Conservation (phyloP, 1,284 basidiomycete genomes). For the Blastosporella zonata region DNA sequence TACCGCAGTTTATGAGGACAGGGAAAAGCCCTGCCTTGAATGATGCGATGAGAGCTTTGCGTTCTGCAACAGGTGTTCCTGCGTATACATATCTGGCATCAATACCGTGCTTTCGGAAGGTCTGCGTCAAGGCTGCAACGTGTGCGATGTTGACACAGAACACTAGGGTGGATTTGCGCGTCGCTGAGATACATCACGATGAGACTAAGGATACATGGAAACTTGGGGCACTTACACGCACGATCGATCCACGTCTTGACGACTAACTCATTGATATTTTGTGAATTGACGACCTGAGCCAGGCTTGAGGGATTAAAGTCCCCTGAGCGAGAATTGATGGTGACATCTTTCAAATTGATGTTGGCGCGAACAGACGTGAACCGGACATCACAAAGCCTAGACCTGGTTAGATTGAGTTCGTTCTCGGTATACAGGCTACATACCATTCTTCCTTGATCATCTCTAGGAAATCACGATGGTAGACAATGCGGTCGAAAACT, state of each 20-base stretch:
- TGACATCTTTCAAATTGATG: constrained; percentile 68
- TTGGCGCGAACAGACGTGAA: constrained; percentile 80
- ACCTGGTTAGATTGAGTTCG: not conserved
- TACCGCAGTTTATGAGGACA: constrained; percentile 91
- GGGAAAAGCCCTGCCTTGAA: constrained; percentile 80
- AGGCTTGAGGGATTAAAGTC: constrained; percentile 81
- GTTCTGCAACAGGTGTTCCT: constrained; percentile 63
- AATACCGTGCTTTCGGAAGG: constrained; percentile 76
- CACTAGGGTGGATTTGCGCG: constrained; percentile 82
- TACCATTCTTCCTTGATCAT: constrained; percentile 77
- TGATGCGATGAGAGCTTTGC: constrained; percentile 61
- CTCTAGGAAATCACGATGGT: constrained; percentile 87
- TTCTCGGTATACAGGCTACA: not conserved
- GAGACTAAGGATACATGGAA: not conserved
- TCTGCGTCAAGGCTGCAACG: constrained; percentile 71
- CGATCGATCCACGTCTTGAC: constrained; percentile 81
- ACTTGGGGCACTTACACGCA: constrained; percentile 47
- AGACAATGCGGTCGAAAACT: constrained; percentile 91
- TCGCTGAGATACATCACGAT: constrained; percentile 31
- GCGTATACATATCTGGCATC: constrained; percentile 86
- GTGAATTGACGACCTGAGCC: constrained; percentile 77
- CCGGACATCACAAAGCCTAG: constrained; percentile 80
- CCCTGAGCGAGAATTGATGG: constrained; percentile 62
- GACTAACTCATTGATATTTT: constrained; percentile 71
- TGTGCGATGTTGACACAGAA: constrained; percentile 90